Percentiles rank a stretch among this genome's conserved stretches.
Evolutionary conservation across 345 rosid genomes (phyloP).

Genomic region (Brassica carinata): DNA sequence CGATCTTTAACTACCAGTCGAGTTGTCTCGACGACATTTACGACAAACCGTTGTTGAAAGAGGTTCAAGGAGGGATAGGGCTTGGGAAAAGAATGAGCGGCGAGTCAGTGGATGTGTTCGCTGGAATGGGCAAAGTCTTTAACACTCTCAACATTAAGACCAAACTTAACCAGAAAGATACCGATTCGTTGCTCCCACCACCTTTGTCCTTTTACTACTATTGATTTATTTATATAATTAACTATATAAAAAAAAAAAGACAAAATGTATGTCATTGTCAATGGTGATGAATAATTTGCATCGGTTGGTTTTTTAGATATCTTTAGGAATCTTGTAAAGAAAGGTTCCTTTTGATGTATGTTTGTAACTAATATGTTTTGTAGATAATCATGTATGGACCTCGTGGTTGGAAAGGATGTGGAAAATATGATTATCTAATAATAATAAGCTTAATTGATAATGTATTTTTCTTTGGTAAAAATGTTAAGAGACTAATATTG

Average conservation of each 20-base stretch:
- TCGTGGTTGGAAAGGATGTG: slow-evolving; percentile 44
- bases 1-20: slow-evolving; percentile 33
- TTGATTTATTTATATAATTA: slow-evolving; percentile 21
- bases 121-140: slow-evolving; percentile 40
- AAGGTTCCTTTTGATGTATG: slow-evolving; percentile 37
- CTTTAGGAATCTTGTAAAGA: slow-evolving; percentile 26
- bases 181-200: slow-evolving; percentile 41
- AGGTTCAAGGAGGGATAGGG: slow-evolving; percentile 39
- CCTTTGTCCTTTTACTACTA: slow-evolving; percentile 44
- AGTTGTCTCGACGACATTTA: slow-evolving; percentile 43
- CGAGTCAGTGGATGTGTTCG: slow-evolving; percentile 43
- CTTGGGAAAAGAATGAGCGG: slow-evolving; percentile 41
- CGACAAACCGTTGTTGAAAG: slow-evolving; percentile 34
- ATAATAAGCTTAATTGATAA: slow-evolving; percentile 21
- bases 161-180: slow-evolving; percentile 39
- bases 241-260: neutral
- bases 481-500: neutral
- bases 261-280: slow-evolving; percentile 17
- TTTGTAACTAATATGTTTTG: slow-evolving; percentile 34
- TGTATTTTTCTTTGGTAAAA: too few species aligned
- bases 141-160: slow-evolving; percentile 40
- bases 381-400: slow-evolving; percentile 42
- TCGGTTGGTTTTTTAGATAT: slow-evolving; percentile 25
- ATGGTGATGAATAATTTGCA: slow-evolving; percentile 34
- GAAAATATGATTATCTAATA: slow-evolving; percentile 15